Evolutionary conservation across 805 yeast genomes (phyloP).

Genomic region (Saturnispora gosingensis): DNA sequence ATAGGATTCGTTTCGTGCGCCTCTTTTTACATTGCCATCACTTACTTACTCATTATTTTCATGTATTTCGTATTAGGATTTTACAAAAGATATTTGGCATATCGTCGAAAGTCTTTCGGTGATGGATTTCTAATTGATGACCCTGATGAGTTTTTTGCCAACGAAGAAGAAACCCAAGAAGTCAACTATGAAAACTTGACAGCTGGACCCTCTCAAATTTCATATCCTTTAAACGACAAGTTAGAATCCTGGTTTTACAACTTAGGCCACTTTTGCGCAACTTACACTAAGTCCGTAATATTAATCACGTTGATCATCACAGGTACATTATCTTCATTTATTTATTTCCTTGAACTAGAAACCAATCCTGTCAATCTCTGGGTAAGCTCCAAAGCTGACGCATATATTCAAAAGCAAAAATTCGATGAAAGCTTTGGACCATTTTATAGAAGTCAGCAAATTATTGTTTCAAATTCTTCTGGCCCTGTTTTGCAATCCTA

Average conservation of each 20-base stretch:
- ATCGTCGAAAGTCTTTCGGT: neutral
- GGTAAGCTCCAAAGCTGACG: conserved; percentile 76
- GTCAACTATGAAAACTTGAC: conserved; percentile 3
- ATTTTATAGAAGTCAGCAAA: conserved; percentile 81
- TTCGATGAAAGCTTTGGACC: conserved; percentile 85
- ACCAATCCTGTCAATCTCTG: conserved; percentile 76
- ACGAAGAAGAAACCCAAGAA: neutral
- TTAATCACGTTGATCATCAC: conserved; percentile 33
- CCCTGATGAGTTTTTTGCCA: conserved; percentile 5
- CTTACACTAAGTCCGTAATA: conserved; percentile 48
- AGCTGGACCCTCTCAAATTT: conserved; percentile 21
- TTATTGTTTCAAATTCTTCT: conserved; percentile 60
- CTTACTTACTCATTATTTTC: conserved; percentile 30
- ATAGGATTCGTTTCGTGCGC: conserved; percentile 57
- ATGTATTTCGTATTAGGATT: neutral
- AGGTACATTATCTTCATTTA: conserved; percentile 42
- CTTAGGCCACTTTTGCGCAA: conserved; percentile 52
- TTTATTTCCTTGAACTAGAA: conserved; percentile 49
- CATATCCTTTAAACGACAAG: conserved; percentile 40
- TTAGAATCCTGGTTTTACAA: conserved; percentile 40
- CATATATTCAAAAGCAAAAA: conserved; percentile 53
- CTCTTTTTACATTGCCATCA: conserved; percentile 49
- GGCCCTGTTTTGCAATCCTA: conserved; percentile 57
- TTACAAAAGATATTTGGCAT: neutral
- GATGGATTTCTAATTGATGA: conserved; percentile 9